Base-by-base conservation (phyloP, 495 filamentous ascomycete genomes). In the Penicillium nucicola region DNA sequence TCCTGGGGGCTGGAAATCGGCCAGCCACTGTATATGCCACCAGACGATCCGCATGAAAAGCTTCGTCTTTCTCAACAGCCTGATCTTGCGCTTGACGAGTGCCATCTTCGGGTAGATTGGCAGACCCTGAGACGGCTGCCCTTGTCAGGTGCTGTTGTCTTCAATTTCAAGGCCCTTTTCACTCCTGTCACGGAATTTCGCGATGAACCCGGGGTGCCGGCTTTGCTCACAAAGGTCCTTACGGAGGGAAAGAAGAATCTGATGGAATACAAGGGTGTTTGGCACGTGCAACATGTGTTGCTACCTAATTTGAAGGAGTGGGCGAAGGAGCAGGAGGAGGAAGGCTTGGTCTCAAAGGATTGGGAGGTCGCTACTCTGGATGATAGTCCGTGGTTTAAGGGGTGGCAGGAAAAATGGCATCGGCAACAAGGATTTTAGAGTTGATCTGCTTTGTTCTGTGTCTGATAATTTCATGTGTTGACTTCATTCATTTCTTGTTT, bases 121-220 rank as follows among this genome's bases (percentile, higher is more conserved):
- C 91, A 96, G 68, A 96, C 91, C 0, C 76, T 96, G 14, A 83
- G 91, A 11, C 80, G 91, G 20, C 72, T 96, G 1, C 91, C 91
- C 2, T 67, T 96, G 4, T 87, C 84, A 0, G 88, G 79, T 0
- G 84, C 78, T 0, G 70, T 96, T 8, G 79, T 89, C 2, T 96
- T 96, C 70, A 96, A 96, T 62, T 96, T 92, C 81, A 96, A 93
- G 62, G 91, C 85, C 0, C 64, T 95, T 0, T 96, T 96, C 70
- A 93, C 89, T 2, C 86, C 87, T 0, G 65, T 96, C 0, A 61
- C 72, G 14, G 84, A 88, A 56, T 84, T 96, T 52, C 71, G 84
- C 0, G 78, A 88, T 39, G 91, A 96, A 59, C 80, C 86, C 15
- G 85, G 83, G 34, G 69, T 96, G 2, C 91, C 91, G 0, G 77